Evolutionary conservation across 495 filamentous ascomycete genomes (phyloP).

Genomic region (Aspergillus nanangensis): DNA sequence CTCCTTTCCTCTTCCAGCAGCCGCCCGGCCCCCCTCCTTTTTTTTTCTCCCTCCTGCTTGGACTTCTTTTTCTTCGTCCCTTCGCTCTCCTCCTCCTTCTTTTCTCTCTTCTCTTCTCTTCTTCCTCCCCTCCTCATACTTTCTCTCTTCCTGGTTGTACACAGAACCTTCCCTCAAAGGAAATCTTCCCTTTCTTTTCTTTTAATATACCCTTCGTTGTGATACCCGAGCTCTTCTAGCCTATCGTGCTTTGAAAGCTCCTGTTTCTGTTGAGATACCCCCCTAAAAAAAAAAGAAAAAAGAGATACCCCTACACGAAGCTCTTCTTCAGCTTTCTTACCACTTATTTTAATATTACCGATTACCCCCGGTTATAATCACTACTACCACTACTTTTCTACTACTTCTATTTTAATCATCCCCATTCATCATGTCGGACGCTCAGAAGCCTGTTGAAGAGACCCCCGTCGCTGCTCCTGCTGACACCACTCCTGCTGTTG

Average conservation of each 20-base stretch:
- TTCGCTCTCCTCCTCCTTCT: conserved; percentile 15
- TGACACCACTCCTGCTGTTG: conserved; percentile 30
- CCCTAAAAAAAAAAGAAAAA: too few relatives aligned
- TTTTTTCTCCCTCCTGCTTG: conserved; percentile 13
- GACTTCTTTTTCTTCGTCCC: conserved; percentile 16
- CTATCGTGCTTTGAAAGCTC: conserved; percentile 24
- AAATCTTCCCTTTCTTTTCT: conserved; percentile 17
- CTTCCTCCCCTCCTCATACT: conserved; percentile 18
- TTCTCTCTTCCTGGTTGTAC: conserved; percentile 21
- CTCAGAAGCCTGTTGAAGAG: conserved; percentile 47
- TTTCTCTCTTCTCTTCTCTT: conserved; percentile 26
- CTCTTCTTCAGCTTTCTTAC: conserved; percentile 20
- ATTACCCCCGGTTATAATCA: too few relatives aligned
- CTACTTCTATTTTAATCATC: conserved; percentile 13
- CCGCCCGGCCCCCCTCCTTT: conserved; percentile 19
- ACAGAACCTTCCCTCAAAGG: too few relatives aligned
- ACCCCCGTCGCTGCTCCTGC: conserved; percentile 37
- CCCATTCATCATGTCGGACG: conserved; percentile 42
- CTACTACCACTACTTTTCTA: conserved; percentile 19
- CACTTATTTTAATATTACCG: conserved; percentile 15
- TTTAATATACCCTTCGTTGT: conserved; percentile 35
- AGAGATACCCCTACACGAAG: conserved; percentile 30
- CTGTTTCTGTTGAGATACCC: conserved; percentile 45
- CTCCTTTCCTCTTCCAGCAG: conserved; percentile 33
- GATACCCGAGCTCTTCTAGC: conserved; percentile 43